Conservation (phyloP, 2,329 filamentous ascomycete species). For the Colletotrichum sp. region DNA sequence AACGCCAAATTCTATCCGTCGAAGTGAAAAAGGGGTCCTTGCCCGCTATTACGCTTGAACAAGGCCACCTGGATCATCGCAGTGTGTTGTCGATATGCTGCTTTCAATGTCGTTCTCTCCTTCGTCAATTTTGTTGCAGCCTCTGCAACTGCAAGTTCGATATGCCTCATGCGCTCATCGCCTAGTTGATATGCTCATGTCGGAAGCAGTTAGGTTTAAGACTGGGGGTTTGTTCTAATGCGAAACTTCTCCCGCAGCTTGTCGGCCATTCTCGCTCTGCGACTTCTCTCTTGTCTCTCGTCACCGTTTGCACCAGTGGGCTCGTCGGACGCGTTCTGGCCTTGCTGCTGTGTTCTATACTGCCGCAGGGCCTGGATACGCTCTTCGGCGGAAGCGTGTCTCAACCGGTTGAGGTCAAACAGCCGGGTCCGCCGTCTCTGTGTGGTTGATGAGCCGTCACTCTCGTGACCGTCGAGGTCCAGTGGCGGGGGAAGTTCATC, state of each 20-base stretch:
- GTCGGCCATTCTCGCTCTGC: conserved; percentile 49
- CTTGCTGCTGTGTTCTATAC: conserved; percentile 46
- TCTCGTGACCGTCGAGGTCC: conserved; percentile 40
- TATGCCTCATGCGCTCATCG: neutral
- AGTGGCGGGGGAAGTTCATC: conserved; percentile 46
- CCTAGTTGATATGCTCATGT: neutral
- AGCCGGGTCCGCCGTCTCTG: conserved; percentile 56
- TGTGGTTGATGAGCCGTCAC: conserved; percentile 32
- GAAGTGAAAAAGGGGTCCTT: neutral
- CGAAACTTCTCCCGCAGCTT: conserved; percentile 59
- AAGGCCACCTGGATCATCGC: neutral
- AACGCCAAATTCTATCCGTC: conserved; percentile 2
- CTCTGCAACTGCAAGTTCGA: neutral
- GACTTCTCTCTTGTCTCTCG: conserved; percentile 36
- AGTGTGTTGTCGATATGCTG: neutral
- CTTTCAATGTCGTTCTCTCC: neutral
- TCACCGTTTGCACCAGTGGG: conserved; percentile 23
- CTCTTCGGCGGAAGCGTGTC: conserved; percentile 65
- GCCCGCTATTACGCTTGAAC: neutral
- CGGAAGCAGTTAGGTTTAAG: neutral
- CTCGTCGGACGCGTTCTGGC: neutral
- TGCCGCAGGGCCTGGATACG: conserved; percentile 64
- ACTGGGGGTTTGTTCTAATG: conserved; percentile 52
- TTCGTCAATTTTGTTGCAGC: neutral
- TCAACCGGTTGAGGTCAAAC: conserved; percentile 60